Base-by-base conservation (phyloP, 192 early-diverging fungal species). In the Endogone sp. region DNA sequence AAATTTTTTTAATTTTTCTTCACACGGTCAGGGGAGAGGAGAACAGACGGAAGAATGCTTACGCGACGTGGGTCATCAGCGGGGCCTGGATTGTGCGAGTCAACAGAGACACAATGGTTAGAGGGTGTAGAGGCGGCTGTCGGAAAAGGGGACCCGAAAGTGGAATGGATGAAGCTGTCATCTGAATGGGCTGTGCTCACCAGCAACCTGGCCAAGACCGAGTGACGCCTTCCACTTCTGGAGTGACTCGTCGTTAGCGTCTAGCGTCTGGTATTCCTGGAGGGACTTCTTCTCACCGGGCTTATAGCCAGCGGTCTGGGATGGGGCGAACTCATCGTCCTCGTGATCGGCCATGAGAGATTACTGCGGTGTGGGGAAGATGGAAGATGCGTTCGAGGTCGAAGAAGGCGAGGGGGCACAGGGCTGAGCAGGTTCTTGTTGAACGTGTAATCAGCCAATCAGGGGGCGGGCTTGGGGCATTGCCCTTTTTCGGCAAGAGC, bases 171-270 rank as follows among this genome's bases (percentile, higher is more conserved):
- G 54, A 32, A 64, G 16, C 3, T 29, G 26, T 10, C 27, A n/a
- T 67, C 13, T 28, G 54, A 56, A 44, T 63, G 44, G 59, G 32
- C 29, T 55, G 22, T 63, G 37, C 75, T 78, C 80, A 87, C 86
- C 84, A 80, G 82, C 23, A 29, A 81, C 71, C 22, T 68, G 71
- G 64, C 68, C 75, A 37, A 99, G 79, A 29, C 97, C 97, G 57
- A 99, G 88, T 22, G 93, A 94, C 67, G 89, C 90, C 85, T 99
- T 99, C 97, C 97, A 99, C 80, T 94, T 96, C 64, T 85, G 81
- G 29, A 99, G 86, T n/a, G 94, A 94, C 76, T 95, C 94, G 81
- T 97, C 97, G 67, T 84, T 77, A 62, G 93, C 88, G 72, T 98
- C 97, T 61, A 99, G 85, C 31, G 85, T 73, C 66, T 92, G 78